Evolutionary conservation across 108 stramenopile species (phyloP).

Genomic region (Fragilaria crotonensis): DNA sequence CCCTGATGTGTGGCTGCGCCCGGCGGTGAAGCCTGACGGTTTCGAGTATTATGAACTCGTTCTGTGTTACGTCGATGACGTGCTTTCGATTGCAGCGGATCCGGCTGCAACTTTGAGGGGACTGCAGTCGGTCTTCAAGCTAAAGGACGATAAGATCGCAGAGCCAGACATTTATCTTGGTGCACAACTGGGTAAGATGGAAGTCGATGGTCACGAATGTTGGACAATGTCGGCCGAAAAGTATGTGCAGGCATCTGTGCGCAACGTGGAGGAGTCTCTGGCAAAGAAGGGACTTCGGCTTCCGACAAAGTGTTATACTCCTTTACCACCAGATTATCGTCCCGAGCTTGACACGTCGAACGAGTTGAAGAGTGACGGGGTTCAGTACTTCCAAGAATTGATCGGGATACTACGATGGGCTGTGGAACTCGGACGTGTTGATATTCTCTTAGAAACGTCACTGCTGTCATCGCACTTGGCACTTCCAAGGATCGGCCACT

Average conservation of each 20-base stretch:
- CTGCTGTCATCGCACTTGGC: conserved; percentile 26
- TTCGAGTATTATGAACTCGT: conserved; percentile 27
- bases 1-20: too few species aligned
- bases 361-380: too few species aligned
- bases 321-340: conserved; percentile 7
- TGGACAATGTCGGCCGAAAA: too few species aligned
- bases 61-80: too few species aligned
- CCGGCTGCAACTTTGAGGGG: too few species aligned
- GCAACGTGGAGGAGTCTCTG: conserved; percentile 19
- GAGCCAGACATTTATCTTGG: conserved; percentile 12
- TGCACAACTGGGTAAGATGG: conserved; percentile 10
- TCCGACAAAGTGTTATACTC: conserved; percentile 2
- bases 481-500: conserved; percentile 21
- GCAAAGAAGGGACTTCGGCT: conserved; percentile 6
- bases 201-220: too few species aligned
- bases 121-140: conserved; percentile 13
- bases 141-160: too few species aligned
- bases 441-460: conserved; percentile 19
- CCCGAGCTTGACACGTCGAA: conserved; percentile 15
- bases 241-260: conserved; percentile 19
- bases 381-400: too few species aligned
- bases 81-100: too few species aligned
- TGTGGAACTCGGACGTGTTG: too few species aligned
- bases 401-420: too few species aligned
- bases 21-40: too few species aligned